Conservation (phyloP, 2,329 filamentous ascomycete species). For the Ceratocystis colombiana region DNA sequence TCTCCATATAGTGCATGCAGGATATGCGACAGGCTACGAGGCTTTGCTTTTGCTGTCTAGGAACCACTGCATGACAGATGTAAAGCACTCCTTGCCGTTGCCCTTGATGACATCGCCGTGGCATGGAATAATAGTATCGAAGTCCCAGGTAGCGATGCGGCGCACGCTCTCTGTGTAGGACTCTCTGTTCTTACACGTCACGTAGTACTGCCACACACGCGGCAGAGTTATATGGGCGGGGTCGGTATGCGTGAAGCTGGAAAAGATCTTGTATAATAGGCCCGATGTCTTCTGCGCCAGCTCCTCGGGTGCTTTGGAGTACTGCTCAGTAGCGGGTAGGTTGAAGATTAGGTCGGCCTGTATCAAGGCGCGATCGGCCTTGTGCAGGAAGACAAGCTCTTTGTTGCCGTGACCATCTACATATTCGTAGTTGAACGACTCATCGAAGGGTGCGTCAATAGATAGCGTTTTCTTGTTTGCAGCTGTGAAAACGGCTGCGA, state of each 20-base stretch:
- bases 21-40: neutral
- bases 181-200: slow-evolving; percentile 47
- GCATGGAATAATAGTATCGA: slow-evolving; percentile 76
- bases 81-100: slow-evolving; percentile 62
- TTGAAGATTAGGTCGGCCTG: slow-evolving; percentile 91
- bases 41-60: slow-evolving; percentile 35
- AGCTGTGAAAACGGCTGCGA: slow-evolving; percentile 57
- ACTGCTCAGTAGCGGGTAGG: slow-evolving; percentile 78
- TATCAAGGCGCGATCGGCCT: slow-evolving; percentile 67
- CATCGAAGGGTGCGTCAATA: slow-evolving; percentile 69
- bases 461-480: slow-evolving; percentile 42
- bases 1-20: neutral
- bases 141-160: slow-evolving; percentile 70
- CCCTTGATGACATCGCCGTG: slow-evolving; percentile 82
- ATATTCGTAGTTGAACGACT: slow-evolving; percentile 78
- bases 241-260: slow-evolving; percentile 47
- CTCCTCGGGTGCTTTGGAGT: slow-evolving; percentile 41
- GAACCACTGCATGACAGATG: slow-evolving; percentile 76
- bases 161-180: slow-evolving; percentile 60
- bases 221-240: slow-evolving; percentile 47
- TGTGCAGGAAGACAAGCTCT: slow-evolving; percentile 80
- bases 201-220: slow-evolving; percentile 63
- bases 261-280: slow-evolving; percentile 38
- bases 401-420: slow-evolving; percentile 70
- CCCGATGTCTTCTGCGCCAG: slow-evolving; percentile 22